Evolutionary conservation across 2,329 filamentous ascomycete genomes (phyloP).

Genomic region (Fusarium chlamydosporum): DNA sequence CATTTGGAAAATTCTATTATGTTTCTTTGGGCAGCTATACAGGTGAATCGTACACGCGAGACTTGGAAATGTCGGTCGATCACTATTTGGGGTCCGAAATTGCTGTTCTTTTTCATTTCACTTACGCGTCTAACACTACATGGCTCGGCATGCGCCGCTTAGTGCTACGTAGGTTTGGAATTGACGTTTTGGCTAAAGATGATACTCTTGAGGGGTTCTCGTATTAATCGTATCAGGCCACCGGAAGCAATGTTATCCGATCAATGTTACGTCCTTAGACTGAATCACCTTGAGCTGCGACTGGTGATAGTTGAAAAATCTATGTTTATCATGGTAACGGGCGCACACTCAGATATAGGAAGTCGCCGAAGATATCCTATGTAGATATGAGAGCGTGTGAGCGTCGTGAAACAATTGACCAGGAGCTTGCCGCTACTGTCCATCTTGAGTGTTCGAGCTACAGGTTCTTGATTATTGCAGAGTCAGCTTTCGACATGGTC

Average conservation of each 20-base stretch:
- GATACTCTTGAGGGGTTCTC: not conserved
- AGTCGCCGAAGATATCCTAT: too few relatives aligned
- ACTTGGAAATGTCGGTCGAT: not conserved
- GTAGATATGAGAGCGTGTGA: too few relatives aligned
- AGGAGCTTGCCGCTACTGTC: too few relatives aligned
- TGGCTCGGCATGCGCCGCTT: not conserved
- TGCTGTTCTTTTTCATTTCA: not conserved
- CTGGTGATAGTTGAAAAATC: not conserved
- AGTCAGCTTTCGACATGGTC: too few relatives aligned
- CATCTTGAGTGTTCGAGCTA: too few relatives aligned
- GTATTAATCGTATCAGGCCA: not conserved
- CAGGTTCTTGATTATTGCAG: too few relatives aligned
- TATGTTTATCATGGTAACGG: too few relatives aligned
- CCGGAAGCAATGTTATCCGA: not conserved
- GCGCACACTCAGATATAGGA: too few relatives aligned
- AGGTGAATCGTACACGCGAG: too few relatives aligned
- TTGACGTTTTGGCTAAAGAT: not conserved
- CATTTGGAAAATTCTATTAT: too few relatives aligned
- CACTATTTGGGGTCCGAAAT: slow-evolving; percentile 7
- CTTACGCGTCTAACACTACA: not conserved
- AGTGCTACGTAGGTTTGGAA: not conserved
- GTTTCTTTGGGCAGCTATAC: not conserved
- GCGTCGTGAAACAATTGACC: too few relatives aligned
- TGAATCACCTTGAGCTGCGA: not conserved
- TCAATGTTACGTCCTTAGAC: not conserved